Percentiles rank a stretch among this genome's conserved stretches.
Conservation (phyloP, 1,139 yeast species). For the Pichia sp. region DNA sequence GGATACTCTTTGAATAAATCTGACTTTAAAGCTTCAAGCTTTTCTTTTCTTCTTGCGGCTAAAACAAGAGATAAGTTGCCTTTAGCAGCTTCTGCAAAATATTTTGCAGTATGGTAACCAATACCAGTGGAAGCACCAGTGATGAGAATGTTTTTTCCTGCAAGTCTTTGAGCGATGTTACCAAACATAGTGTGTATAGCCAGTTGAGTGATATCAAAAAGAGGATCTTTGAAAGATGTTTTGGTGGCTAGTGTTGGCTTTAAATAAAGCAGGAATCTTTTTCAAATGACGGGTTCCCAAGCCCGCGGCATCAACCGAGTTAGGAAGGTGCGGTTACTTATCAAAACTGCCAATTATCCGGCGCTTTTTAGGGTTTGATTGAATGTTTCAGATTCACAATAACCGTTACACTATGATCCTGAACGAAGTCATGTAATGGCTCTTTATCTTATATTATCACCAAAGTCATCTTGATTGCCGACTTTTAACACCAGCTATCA, state of each 20-base stretch:
- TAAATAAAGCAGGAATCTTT: not conserved
- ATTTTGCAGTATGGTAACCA: conserved; percentile 31
- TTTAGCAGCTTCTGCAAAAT: conserved; percentile 37
- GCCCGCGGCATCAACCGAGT: not conserved
- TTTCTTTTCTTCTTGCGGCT: conserved; percentile 45
- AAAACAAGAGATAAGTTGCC: conserved; percentile 41
- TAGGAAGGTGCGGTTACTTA: not conserved
- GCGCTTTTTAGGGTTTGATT: not conserved
- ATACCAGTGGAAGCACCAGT: conserved; percentile 39
- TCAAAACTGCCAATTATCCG: not conserved
- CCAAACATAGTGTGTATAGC: conserved; percentile 36
- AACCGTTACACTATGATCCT: no score
- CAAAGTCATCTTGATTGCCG: no score
- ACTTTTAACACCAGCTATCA: no score
- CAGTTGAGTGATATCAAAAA: not conserved
- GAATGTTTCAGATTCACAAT: no score
- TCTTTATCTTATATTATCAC: no score
- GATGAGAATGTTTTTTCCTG: conserved; percentile 34
- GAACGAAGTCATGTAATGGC: no score
- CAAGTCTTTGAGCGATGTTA: conserved; percentile 52
- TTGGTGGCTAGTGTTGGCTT: not conserved
- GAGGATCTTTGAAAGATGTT: no score
- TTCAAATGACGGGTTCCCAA: conserved; percentile 5
- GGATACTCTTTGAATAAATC: conserved; percentile 34
- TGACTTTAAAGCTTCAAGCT: conserved; percentile 32